Conservation (phyloP, 2,329 filamentous ascomycete genomes). For the Fusarium sp. region DNA sequence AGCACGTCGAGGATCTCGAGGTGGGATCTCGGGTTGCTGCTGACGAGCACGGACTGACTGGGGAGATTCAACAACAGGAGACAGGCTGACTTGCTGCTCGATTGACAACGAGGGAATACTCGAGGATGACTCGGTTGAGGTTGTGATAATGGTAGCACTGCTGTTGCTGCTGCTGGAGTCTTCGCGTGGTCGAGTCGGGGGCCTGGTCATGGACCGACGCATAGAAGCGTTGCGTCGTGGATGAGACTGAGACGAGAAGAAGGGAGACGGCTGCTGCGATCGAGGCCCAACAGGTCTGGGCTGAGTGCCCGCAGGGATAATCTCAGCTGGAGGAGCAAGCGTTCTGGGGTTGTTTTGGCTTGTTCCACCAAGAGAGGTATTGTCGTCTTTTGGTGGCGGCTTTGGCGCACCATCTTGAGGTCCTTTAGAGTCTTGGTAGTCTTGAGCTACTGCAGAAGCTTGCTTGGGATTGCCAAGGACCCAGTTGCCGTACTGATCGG, state of each 20-base stretch:
- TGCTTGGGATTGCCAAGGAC: slow-evolving; percentile 56
- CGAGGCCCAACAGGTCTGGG: slow-evolving; percentile 37
- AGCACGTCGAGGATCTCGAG: slow-evolving; percentile 38
- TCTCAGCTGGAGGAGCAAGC: slow-evolving; percentile 49
- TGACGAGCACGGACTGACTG: slow-evolving; percentile 47
- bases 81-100: slow-evolving; percentile 51
- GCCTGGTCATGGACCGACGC: slow-evolving; percentile 38
- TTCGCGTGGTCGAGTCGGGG: slow-evolving; percentile 40
- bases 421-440: slow-evolving; percentile 29
- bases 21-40: slow-evolving; percentile 49
- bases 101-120: slow-evolving; percentile 34
- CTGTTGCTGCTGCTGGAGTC: slow-evolving; percentile 49
- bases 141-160: slow-evolving; percentile 49
- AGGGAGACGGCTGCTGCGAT: slow-evolving; percentile 36
- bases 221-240: slow-evolving; percentile 36
- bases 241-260: slow-evolving; percentile 42
- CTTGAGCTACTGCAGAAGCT: slow-evolving; percentile 42
- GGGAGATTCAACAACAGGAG: slow-evolving; percentile 63
- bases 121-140: slow-evolving; percentile 44
- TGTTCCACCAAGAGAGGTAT: slow-evolving; percentile 7
- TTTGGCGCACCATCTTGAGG: slow-evolving; percentile 22
- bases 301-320: slow-evolving; percentile 44
- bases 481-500: slow-evolving; percentile 66
- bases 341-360: slow-evolving; percentile 8
- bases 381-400: slow-evolving; percentile 40